Base-by-base conservation (phyloP, 2,329 filamentous ascomycete species). In the Seiridium cupressi region DNA sequence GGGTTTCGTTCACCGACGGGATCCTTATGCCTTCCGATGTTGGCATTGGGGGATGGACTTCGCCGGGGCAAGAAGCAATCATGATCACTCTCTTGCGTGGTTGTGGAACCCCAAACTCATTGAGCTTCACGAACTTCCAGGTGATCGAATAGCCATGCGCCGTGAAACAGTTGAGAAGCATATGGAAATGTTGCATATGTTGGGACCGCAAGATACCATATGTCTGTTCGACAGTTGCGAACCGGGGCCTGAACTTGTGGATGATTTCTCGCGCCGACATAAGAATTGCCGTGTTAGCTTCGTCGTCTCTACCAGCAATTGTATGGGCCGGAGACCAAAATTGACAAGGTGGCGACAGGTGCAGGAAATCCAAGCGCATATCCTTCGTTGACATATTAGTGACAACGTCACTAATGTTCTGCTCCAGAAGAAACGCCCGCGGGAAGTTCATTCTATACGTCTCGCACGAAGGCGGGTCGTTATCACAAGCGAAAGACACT, bases 221-320 rank as follows among this genome's bases (percentile, higher is more conserved):
- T 0, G 91, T 93, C 68, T 96, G 89, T 65, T 96, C 92, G 0
- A 95, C 76, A 0, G 91, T 95, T 1, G 90, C 81, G 0, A 94
- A 69, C 0, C 91, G 79, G 0, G 92, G 90, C 0, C 80, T 82
- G 0, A 81, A 70, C 36, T 80, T 80, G 2, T 80, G 70, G 0
- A 93, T 73, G 0, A 92, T 69, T 2, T 80, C 70, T 0, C 76
- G 72, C 51, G 82, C 82, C 0, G 79, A 74, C 61, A 80, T 82
- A 0, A 87, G 69, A 0, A 79, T 79, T 1, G 85, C 84, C 0
- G 83, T 84, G 64, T 95, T 95, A 0, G 73, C 77, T 1, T 89
- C 87, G 46, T 92, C 87, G 18, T 86, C 79, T 11, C 76, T 76
- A 0, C 83, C 81, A 0, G 72, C 61, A 0, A 77, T 66, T 0